Evolutionary conservation across 306 rosid genomes (phyloP), one percentile per base, ranked within the genome.

Genomic region (Cucumis melo): DNA sequence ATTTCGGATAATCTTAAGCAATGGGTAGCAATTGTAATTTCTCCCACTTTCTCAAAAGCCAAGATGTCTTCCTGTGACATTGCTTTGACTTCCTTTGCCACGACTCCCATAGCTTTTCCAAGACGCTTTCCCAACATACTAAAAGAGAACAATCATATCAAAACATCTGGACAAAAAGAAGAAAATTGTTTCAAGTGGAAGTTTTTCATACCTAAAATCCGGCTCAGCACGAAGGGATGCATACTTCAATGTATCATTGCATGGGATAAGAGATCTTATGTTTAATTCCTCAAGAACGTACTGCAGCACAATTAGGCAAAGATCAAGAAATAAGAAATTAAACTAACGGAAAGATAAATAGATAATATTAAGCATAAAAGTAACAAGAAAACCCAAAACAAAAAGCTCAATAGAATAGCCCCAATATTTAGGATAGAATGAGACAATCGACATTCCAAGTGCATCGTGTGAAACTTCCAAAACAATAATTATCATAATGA

Each of bases 201-300:
- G 15, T 77, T 36, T 51, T 78, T 16, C 20, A 59, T 90, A 91
- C 98, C 98, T 94, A 75, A 91, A 94, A 76, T 94, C 98, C 5
- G 97, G 97, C 75, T 90, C 98, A 1, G 97, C 97, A 60, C 96
- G 95, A 56, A 94, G 80, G 51, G 93, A 90, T 64, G 98, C 80
- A 81, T 94, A 94, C 84, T 90, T 90, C 78, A 91, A 82, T 3
- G 95, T 90, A 86, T 94, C 96, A 64, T 87, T 85, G 78, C 98
- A 93, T 65, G 98, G 87, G 53, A 86, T 89, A 77, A 93, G 97
- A 76, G 90, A 93, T 51, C 88, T 86, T 54, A 93, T 81, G 76
- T 93, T 93, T 79, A 93, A 97, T 76, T 93, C 98, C 81, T 93
- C 98, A 71, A 91, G 82, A 59, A 91, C 96, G 81, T 88, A 91